Conservation (phyloP, 2,329 filamentous ascomycete genomes). For the Colletotrichum sp. region DNA sequence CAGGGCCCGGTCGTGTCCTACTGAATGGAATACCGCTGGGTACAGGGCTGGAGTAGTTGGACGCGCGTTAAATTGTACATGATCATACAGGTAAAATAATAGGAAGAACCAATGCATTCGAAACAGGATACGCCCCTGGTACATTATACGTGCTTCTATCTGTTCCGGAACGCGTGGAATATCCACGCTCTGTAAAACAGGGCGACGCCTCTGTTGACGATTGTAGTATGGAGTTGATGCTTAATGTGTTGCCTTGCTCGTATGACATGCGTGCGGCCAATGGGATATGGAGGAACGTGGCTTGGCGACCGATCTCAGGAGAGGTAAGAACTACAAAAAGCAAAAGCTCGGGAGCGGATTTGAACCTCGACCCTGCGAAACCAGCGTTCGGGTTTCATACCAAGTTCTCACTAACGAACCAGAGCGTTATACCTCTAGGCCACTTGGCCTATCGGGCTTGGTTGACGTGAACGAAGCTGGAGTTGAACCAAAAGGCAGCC, state of each 20-base stretch:
- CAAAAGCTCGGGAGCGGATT: background rate
- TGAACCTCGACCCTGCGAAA: background rate
- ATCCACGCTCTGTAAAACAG: background rate
- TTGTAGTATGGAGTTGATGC: background rate
- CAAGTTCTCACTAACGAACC: background rate
- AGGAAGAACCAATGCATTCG: background rate
- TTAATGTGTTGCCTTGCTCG: background rate
- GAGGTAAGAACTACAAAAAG: background rate
- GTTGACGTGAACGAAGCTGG: background rate
- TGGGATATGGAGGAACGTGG: background rate
- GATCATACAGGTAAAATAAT: constrained; percentile 11
- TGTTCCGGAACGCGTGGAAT: background rate
- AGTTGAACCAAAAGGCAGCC: background rate
- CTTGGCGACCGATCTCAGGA: too few relatives aligned
- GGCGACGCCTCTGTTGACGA: background rate
- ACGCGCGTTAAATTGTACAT: background rate
- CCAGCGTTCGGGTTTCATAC: background rate
- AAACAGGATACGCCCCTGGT: background rate
- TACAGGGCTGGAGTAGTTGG: background rate
- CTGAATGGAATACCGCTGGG: background rate
- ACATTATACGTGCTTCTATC: background rate
- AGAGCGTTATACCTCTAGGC: background rate
- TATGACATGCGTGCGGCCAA: background rate
- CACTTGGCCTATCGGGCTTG: background rate
- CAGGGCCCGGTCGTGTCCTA: background rate